Evolutionary conservation across 306 rosid genomes (phyloP), one percentile per base, ranked within the genome.

Genomic region (Fragaria vesca): DNA sequence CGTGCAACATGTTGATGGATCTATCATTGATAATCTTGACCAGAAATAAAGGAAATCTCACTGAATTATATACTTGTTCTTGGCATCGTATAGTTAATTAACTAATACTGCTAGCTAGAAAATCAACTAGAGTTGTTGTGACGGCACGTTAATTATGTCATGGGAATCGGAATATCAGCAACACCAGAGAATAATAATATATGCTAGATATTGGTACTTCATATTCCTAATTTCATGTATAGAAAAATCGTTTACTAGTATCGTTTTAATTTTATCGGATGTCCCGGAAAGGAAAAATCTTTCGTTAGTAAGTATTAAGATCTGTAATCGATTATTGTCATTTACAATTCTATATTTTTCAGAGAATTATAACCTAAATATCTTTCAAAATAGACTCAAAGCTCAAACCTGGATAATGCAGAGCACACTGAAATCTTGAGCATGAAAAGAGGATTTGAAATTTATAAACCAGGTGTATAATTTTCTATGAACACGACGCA

Each of bases 81-180:
- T 54, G 77, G 40, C 45, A 34, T 62, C 61, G 20, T 42, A 28
- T 5, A 15, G 16, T 16, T 45, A 32, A 75, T 17, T 17, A 43
- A 43, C 12, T 10, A 63, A 12, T 75, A 42, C 24, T 68, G 71
- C 47, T 63, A 66, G 72, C 72, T 10, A 68, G 34, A 45, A 63
- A 62, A 54, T 66, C 73, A 69, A 70, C 57, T 38, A n/a, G 24
- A 79, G 89, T 91, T 78, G 88, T 78, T 85, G 93, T 67, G 80
- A 89, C 90, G 94, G 89, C 91, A 93, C 96, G 97, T 86, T 24
- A 24, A 24, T 24, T 89, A 81, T 80, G 66, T 75, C 87, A 86
- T 76, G 75, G 75, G 63, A 77, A 76, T 86, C 85, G 51, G 84
- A 86, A 76, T 63, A 74, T 74, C 67, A 40, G 84, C 72, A 63